phyloP scores from a whole-genome alignment of 2,329 filamentous ascomycete genomes.

The Gliomastix tumulicola region DNA sequence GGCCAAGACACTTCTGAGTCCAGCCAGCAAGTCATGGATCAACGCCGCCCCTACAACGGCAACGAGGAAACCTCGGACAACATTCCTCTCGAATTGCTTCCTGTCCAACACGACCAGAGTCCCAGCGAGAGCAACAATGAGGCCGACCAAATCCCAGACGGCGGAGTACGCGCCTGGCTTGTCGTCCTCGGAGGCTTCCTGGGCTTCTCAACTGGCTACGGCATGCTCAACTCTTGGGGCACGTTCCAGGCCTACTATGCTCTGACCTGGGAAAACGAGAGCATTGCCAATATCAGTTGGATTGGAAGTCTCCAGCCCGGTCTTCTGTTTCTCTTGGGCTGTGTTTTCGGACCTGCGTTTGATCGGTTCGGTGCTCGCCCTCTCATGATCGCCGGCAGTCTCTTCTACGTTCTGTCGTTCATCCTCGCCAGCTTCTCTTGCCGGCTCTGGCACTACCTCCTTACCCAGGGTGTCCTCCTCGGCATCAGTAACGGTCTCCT shows the following conservation, averaged over 20 bases:
- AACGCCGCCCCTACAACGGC: too few relatives aligned
- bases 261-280: background rate
- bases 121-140: conserved; percentile 10
- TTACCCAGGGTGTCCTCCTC: conserved; percentile 27
- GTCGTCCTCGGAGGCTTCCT: conserved; percentile 22
- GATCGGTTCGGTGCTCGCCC: conserved; percentile 28
- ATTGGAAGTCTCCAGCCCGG: conserved; percentile 16
- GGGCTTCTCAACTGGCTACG: conserved; percentile 17
- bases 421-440: conserved; percentile 20
- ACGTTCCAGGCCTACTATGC: conserved; percentile 47
- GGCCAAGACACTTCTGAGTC: too few relatives aligned
- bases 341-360: conserved; percentile 28
- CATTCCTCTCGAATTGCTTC: too few relatives aligned
- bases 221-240: conserved; percentile 37
- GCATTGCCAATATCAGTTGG: background rate
- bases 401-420: conserved; percentile 27
- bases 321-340: conserved; percentile 30
- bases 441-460: background rate
- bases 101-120: too few relatives aligned
- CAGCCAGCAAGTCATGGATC: too few relatives aligned
- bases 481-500: conserved; percentile 30
- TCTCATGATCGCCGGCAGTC: conserved; percentile 24
- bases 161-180: conserved; percentile 19
- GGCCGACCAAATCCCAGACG: conserved; percentile 10
- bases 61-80: too few relatives aligned